Evolutionary conservation across 2,329 filamentous ascomycete species (phyloP).

Genomic region (Monilinia fructigena): DNA sequence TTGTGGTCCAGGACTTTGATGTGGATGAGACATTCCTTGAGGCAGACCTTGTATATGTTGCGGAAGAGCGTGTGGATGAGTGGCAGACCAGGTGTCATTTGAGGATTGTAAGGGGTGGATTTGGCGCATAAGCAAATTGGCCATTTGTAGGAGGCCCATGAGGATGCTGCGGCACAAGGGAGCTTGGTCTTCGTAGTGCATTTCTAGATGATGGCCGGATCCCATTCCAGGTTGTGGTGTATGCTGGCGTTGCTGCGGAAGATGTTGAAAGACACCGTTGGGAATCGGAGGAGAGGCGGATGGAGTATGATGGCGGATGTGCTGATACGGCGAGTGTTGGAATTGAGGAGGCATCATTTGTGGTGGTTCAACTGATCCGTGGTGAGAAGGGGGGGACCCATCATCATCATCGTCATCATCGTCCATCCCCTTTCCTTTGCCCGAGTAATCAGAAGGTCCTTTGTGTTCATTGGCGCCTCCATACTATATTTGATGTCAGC

Average conservation of each 20-base stretch:
- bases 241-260: constrained; percentile 59
- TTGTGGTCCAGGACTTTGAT: constrained; percentile 42
- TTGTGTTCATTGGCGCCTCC: constrained; percentile 94
- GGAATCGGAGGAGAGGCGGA: constrained; percentile 86
- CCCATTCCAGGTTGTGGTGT: constrained; percentile 77
- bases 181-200: constrained; percentile 71
- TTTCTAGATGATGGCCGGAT: constrained; percentile 80
- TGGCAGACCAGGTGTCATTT: constrained; percentile 42
- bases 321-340: constrained; percentile 71
- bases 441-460: constrained; percentile 87
- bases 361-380: constrained; percentile 46
- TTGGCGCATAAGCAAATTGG: constrained; percentile 75
- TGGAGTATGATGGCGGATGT: constrained; percentile 77
- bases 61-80: constrained; percentile 42
- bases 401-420: constrained; percentile 73
- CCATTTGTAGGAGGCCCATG: constrained; percentile 61
- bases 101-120: constrained; percentile 83
- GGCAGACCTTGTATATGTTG: constrained; percentile 32
- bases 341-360: constrained; percentile 70
- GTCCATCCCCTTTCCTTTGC: constrained; percentile 66
- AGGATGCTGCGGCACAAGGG: constrained; percentile 64
- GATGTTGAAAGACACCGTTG: constrained; percentile 46
- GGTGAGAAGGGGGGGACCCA: constrained; percentile 58
- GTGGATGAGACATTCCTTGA: constrained; percentile 32
- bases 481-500: constrained; percentile 58